Percentiles rank a stretch among this genome's conserved stretches.
Evolutionary conservation across 306 rosid genomes (phyloP).

Genomic region (Canavalia ensiformis): DNA sequence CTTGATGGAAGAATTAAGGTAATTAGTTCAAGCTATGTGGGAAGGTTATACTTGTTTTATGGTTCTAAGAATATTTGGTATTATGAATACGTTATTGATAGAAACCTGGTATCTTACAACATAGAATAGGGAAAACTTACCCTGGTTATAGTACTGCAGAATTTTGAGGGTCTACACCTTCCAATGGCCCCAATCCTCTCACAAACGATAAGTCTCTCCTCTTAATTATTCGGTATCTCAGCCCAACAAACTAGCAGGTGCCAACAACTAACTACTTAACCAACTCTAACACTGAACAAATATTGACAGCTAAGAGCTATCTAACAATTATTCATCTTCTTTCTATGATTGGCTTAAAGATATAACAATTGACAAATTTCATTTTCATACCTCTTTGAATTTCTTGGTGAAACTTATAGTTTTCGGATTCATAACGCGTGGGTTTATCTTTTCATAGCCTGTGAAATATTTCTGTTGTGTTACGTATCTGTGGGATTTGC

Average conservation of each 20-base stretch:
- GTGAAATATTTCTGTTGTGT: neutral
- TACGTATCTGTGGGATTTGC: neutral
- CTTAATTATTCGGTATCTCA: too few species aligned
- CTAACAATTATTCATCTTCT: neutral
- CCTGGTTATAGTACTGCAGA: too few species aligned
- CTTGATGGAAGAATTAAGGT: slow-evolving; percentile 89
- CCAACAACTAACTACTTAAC: too few species aligned
- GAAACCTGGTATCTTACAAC: too few species aligned
- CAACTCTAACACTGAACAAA: too few species aligned
- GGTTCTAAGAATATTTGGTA: slow-evolving; percentile 33
- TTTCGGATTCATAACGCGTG: neutral
- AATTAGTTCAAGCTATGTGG: slow-evolving; percentile 23
- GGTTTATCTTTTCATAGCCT: neutral
- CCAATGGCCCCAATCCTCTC: too few species aligned
- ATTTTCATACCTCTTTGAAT: neutral
- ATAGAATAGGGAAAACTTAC: too few species aligned
- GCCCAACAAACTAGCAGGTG: too few species aligned
- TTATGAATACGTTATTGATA: neutral
- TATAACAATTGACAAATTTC: slow-evolving; percentile 24
- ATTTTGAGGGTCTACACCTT: too few species aligned
- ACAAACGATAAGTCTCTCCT: too few species aligned
- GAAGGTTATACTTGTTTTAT: slow-evolving; percentile 7
- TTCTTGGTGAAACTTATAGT: neutral
- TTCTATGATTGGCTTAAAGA: slow-evolving; percentile 7
- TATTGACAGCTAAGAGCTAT: too few species aligned